These are phyloP conservation scores for Monilinia vaccinii-corymbosi DNA, from an alignment of 2,329 filamentous ascomycete genomes.

Conservation along the genomic window DNA sequence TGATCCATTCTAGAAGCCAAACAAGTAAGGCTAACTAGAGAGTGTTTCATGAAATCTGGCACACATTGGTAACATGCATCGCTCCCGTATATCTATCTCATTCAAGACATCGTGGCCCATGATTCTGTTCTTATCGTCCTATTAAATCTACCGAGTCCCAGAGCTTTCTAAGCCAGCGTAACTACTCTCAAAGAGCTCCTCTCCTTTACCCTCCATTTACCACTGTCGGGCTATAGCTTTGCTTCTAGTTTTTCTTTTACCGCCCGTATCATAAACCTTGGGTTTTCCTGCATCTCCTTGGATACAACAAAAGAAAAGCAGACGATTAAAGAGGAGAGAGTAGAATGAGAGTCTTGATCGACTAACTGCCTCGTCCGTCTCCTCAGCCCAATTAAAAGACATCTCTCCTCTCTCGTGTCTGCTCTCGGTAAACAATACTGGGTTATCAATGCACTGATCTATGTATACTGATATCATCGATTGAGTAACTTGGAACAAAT, in stretches of 20 bases:
- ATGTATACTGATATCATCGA: neutral
- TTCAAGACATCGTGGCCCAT: neutral
- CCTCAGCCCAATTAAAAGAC: neutral
- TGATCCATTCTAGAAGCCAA: neutral
- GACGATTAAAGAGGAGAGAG: neutral
- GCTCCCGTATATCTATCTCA: too few relatives aligned
- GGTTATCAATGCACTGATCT: too few relatives aligned
- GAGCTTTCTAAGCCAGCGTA: neutral
- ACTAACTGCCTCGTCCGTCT: neutral
- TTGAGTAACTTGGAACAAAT: too few relatives aligned
- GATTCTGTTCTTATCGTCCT: accelerated
- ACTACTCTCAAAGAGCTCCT: neutral
- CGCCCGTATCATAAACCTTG: too few relatives aligned
- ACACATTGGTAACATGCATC: too few relatives aligned
- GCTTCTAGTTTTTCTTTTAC: neutral
- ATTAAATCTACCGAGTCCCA: neutral
- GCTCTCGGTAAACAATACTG: neutral
- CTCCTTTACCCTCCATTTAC: neutral
- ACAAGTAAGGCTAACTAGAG: neutral
- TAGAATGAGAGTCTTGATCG: neutral
- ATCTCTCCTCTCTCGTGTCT: neutral
- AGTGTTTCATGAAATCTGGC: neutral
- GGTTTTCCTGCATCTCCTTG: accelerated
- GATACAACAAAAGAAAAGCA: neutral
- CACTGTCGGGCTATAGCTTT: neutral